Evolutionary conservation across 2,329 filamentous ascomycete species (phyloP).

Genomic region (Didymella arachidicola): DNA sequence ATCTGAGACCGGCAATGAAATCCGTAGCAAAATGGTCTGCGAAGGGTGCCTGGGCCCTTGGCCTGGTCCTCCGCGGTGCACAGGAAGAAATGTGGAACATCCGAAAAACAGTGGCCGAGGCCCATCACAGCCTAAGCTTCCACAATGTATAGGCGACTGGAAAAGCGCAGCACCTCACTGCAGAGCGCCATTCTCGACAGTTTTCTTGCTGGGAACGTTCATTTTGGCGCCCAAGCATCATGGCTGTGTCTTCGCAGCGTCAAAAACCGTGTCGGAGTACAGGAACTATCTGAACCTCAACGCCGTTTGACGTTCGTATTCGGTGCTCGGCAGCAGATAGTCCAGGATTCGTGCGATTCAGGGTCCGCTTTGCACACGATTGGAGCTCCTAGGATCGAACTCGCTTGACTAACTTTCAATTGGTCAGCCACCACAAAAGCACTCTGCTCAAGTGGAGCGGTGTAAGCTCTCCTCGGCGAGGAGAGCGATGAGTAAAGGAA

Average conservation of each 20-base stretch:
- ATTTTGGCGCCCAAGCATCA: neutral
- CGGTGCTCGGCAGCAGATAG: neutral
- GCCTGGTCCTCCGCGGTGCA: neutral
- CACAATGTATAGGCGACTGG: neutral
- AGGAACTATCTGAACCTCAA: neutral
- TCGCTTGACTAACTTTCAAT: neutral
- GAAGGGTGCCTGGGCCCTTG: neutral
- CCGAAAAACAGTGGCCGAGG: neutral
- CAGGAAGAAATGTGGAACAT: neutral
- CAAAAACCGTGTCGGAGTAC: neutral
- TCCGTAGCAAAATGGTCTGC: neutral
- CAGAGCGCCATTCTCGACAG: neutral
- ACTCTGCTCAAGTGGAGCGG: slow-evolving; percentile 1
- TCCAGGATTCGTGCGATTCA: slow-evolving; percentile 3
- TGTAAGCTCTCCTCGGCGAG: slow-evolving; percentile 1
- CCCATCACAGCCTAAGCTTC: neutral
- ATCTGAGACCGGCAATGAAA: neutral
- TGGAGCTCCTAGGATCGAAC: slow-evolving; percentile 26
- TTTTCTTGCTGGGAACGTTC: neutral
- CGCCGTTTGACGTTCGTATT: neutral
- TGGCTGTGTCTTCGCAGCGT: neutral
- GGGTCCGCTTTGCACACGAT: slow-evolving; percentile 4
- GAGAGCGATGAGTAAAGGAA: neutral
- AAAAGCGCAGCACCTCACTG: neutral
- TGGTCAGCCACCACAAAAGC: neutral